Conservation (phyloP, 352 stramenopile genomes). For the Pythium sp. region DNA sequence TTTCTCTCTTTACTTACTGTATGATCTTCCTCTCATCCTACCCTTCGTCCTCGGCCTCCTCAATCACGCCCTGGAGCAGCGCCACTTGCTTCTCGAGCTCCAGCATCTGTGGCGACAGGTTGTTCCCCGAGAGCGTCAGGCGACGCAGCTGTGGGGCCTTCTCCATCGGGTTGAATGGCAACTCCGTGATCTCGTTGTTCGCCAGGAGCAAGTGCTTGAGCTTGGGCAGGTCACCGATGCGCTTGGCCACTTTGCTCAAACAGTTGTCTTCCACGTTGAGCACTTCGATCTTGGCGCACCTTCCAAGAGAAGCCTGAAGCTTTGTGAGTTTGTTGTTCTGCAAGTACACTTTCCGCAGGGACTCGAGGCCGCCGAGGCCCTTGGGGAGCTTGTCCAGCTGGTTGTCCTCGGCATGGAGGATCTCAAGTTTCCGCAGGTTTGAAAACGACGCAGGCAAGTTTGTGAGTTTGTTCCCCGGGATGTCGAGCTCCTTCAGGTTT, state of each 20-base stretch:
- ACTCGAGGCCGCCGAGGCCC: constrained; percentile 51
- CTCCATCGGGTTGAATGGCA: constrained; percentile 82
- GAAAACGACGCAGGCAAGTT: constrained; percentile 65
- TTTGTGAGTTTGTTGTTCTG: constrained; percentile 84
- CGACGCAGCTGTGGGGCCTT: constrained; percentile 63
- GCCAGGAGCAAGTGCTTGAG: constrained; percentile 81
- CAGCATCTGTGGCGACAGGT: constrained; percentile 50
- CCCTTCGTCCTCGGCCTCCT: constrained; percentile 50
- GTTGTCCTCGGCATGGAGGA: constrained; percentile 81
- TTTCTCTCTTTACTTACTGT: neutral
- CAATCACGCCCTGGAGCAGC: constrained; percentile 41
- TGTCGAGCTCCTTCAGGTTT: constrained; percentile 75
- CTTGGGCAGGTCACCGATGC: constrained; percentile 74
- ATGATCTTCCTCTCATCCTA: neutral
- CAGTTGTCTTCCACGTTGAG: constrained; percentile 85
- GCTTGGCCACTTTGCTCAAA: constrained; percentile 81
- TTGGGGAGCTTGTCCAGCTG: constrained; percentile 77
- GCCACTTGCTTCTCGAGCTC: constrained; percentile 66
- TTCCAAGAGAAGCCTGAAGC: constrained; percentile 72
- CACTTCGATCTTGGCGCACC: constrained; percentile 73
- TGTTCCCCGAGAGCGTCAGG: constrained; percentile 80
- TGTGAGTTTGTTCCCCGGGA: constrained; percentile 67
- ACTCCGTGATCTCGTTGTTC: constrained; percentile 76
- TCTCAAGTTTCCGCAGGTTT: constrained; percentile 68
- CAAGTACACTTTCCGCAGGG: constrained; percentile 80